Evolutionary conservation across 2,329 filamentous ascomycete genomes (phyloP), one percentile per base, ranked within the genome.

Genomic region (Xylaria multiplex): DNA sequence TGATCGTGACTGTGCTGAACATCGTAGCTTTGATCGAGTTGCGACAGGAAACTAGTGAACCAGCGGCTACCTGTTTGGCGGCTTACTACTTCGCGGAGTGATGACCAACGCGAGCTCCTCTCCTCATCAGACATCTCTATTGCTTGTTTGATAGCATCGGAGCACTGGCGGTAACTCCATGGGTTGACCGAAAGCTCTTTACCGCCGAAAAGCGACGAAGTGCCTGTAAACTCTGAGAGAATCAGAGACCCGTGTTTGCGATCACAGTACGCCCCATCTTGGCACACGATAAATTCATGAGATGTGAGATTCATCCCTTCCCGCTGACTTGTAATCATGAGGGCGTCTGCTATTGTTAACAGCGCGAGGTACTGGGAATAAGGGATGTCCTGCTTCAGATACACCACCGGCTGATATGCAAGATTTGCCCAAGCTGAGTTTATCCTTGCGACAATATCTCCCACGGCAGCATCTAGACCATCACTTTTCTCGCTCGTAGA

Each of bases 271-370:
- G 87, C 87, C 46, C 94, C 94, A 74, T 98, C 95, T 76, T 98
- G 95, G 75, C 94, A 97, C 71, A 93, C 92, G 40, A 97, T 86
- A 75, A 93, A 98, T 77, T 98, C 95, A 77, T 98, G 96, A 6
- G 92, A 94, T 0, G 95, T 97, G 62, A 98, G 81, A 77, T 97
- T 98, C 96, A 98, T 98, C 69, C 95, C 95, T 78, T 98, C 95
- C 59, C 96, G 93, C 73, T 98, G 89, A 76, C 93, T 96, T 2
- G 95, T 96, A 74, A 98, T 96, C 88, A 97, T 96, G 56, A 98
- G 83, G 2, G 91, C 92, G 80, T 98, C 94, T 1, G 95, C 96
- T 59, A 96, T 90, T 2, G 93, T 93, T 53, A 97, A 85, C 7
- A 98, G 83, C 1, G 94, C 95, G n/a, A 98, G 86, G 74, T 97